phyloP scores from a whole-genome alignment of 2,329 filamentous ascomycete species.

The Pseudocercospora fuligena region DNA sequence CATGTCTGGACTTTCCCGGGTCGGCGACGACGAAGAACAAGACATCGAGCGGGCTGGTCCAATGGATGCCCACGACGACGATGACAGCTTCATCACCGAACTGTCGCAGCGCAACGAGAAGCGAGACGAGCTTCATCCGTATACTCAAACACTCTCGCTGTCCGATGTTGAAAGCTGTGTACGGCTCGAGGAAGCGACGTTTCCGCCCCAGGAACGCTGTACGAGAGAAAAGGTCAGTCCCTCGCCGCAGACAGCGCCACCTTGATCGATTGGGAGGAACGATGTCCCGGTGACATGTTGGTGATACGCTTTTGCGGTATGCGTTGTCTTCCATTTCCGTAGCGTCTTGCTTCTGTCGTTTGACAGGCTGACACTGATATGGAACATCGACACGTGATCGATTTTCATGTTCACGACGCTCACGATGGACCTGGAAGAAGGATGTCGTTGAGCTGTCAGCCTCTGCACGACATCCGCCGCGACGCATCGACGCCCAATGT shows the following conservation, averaged over 20 bases:
- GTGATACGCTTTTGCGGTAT: slow-evolving; percentile 35
- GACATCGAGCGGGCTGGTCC: slow-evolving; percentile 5
- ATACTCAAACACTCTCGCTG: slow-evolving; percentile 72
- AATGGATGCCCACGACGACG: slow-evolving; percentile 15
- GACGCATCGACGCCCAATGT: slow-evolving; percentile 9
- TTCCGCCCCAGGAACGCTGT: slow-evolving; percentile 63
- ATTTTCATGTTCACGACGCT: background rate
- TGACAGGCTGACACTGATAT: slow-evolving; percentile 19
- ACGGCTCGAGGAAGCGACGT: slow-evolving; percentile 61
- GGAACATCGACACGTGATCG: slow-evolving; percentile 1
- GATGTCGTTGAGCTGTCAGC: slow-evolving; percentile 13
- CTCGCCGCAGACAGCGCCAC: slow-evolving; percentile 19
- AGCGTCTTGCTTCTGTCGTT: slow-evolving; percentile 23
- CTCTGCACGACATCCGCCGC: slow-evolving; percentile 23
- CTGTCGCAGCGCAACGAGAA: slow-evolving; percentile 30
- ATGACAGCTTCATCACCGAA: slow-evolving; percentile 24
- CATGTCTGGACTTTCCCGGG: slow-evolving; percentile 45
- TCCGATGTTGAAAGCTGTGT: slow-evolving; percentile 68
- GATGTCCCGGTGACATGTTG: slow-evolving; percentile 29
- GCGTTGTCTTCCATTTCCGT: slow-evolving; percentile 33
- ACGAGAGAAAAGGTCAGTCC: slow-evolving; percentile 63
- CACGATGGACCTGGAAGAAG: background rate
- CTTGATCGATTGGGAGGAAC: slow-evolving; percentile 13
- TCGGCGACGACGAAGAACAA: slow-evolving; percentile 25
- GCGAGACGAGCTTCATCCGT: slow-evolving; percentile 69